Evolutionary conservation across 441 rosid genomes (phyloP).

Genomic region (Populus tomentosa): DNA sequence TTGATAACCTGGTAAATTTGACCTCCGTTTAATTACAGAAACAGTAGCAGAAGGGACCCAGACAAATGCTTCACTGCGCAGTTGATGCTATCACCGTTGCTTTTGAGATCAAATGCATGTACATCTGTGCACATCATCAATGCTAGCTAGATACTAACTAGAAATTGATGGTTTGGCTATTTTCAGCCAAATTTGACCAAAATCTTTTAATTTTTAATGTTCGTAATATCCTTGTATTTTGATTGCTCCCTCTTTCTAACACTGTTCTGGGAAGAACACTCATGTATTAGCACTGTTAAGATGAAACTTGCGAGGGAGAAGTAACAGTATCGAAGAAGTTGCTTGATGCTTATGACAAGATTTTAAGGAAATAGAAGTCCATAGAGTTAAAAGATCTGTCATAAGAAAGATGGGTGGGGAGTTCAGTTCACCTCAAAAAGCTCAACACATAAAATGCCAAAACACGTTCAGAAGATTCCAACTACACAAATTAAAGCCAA

Average conservation of each 20-base stretch:
- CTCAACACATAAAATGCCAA: slow-evolving; percentile 16
- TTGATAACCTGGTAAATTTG: neutral
- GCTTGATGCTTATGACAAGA: neutral
- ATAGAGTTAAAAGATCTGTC: neutral
- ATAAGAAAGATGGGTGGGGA: too few species aligned
- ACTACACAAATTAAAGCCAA: slow-evolving; percentile 13
- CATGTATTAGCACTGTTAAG: neutral
- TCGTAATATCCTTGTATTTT: neutral
- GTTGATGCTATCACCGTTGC: neutral
- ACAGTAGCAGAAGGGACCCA: too few species aligned
- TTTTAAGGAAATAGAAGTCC: neutral
- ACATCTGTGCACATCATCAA: neutral
- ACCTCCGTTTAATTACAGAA: neutral
- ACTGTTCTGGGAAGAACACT: neutral
- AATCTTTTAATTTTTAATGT: neutral
- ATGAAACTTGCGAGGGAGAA: neutral
- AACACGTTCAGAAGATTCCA: slow-evolving; percentile 25
- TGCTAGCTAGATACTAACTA: neutral
- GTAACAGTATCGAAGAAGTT: neutral
- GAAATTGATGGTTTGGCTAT: neutral
- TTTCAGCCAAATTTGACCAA: neutral
- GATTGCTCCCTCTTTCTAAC: neutral
- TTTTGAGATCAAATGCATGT: neutral
- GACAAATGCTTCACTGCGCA: neutral
- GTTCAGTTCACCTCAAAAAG: slow-evolving; percentile 4